A percentile compares a stretch with the other conserved stretches of the same genome.
phyloP scores from a whole-genome alignment of 768 basidiomycete genomes.

The Mycena belliarum region DNA sequence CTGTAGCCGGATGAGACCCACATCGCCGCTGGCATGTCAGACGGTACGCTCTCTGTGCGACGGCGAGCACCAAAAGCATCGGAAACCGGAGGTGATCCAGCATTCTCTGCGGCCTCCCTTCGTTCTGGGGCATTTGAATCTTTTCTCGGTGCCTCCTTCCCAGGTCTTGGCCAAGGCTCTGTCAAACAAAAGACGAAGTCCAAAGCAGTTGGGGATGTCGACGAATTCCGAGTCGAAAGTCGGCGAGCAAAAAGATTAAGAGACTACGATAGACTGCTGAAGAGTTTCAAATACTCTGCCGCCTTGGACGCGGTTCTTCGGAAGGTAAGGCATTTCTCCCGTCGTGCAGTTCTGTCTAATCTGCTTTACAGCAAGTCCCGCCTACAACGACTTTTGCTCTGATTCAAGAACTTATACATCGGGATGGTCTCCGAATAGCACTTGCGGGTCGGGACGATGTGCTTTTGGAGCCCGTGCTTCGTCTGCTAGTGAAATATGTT shows the following conservation, averaged over 20 bases:
- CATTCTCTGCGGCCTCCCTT: conserved; percentile 41
- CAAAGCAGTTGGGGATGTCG: conserved; percentile 57
- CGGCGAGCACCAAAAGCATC: conserved; percentile 77
- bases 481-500: conserved; percentile 81
- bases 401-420: conserved; percentile 89
- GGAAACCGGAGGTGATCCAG: conserved; percentile 42
- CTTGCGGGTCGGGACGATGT: conserved; percentile 92
- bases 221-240: conserved; percentile 80
- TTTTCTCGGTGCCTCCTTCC: conserved; percentile 57
- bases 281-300: conserved; percentile 91
- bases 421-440: conserved; percentile 85
- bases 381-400: conserved; percentile 88
- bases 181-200: conserved; percentile 48
- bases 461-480: conserved; percentile 87
- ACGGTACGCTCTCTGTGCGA: conserved; percentile 97
- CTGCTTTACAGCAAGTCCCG: conserved; percentile 61
- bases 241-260: conserved; percentile 69
- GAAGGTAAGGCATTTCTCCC: conserved; percentile 52
- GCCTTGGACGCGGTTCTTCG: conserved; percentile 90
- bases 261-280: conserved; percentile 88
- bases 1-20: conserved; percentile 92
- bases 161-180: conserved; percentile 56
- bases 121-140: conserved; percentile 66
- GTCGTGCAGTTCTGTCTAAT: conserved; percentile 1
- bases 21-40: conserved; percentile 95